Conservation (phyloP, 768 basidiomycete species). For the Auricularia cornea region DNA sequence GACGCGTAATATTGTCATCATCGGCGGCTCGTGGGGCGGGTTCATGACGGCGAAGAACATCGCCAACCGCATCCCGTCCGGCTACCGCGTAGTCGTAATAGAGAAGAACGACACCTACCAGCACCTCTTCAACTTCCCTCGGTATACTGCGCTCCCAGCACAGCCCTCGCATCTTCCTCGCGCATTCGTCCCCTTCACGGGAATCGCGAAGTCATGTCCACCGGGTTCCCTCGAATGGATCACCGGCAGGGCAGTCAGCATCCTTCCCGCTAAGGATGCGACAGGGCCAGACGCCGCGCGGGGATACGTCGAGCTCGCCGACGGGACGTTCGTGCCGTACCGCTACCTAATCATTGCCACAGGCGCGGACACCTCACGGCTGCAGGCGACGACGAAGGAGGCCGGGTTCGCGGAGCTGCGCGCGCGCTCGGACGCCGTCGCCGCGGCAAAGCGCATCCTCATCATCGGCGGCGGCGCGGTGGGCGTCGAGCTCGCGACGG, state of each 20-base stretch:
- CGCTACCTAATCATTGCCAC: slow-evolving; percentile 39
- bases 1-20: slow-evolving; percentile 39
- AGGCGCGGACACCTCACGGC: slow-evolving; percentile 29
- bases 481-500: slow-evolving; percentile 61
- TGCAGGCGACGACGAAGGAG: slow-evolving; percentile 13
- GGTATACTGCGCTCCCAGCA: slow-evolving; percentile 47
- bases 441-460: slow-evolving; percentile 42
- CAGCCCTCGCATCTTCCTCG: slow-evolving; percentile 44
- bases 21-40: slow-evolving; percentile 52
- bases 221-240: slow-evolving; percentile 17
- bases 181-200: slow-evolving; percentile 53
- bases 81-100: slow-evolving; percentile 48
- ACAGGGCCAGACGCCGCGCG: slow-evolving; percentile 4
- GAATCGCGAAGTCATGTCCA: slow-evolving; percentile 31
- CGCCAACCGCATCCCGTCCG: slow-evolving; percentile 38
- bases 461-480: slow-evolving; percentile 68
- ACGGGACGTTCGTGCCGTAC: no score
- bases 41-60: slow-evolving; percentile 18
- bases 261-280: slow-evolving; percentile 15
- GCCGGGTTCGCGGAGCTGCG: slow-evolving; percentile 45
- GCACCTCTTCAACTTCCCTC: slow-evolving; percentile 53
- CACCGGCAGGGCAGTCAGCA: slow-evolving; percentile 12
- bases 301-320: no score
- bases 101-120: slow-evolving; percentile 38
- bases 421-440: slow-evolving; percentile 40